Evolutionary conservation across 768 basidiomycete species (phyloP).

Genomic region (Rubroboletus pulcherrimus): DNA sequence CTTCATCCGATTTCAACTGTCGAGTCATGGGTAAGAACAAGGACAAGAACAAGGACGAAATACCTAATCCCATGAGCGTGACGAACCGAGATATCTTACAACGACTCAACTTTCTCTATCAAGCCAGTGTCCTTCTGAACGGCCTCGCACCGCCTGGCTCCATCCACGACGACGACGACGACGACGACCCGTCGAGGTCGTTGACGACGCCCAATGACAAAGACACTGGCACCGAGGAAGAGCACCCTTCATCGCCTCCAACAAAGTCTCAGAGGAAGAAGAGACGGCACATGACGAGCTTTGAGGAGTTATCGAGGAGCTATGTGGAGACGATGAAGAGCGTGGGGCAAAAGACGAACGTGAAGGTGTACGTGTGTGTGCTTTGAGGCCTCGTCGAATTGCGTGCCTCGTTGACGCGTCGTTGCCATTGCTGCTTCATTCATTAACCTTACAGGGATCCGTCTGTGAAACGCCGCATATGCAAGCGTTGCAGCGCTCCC

Average conservation of each 20-base stretch:
- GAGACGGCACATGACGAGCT: constrained; percentile 29
- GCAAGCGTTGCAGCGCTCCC: constrained; percentile 61
- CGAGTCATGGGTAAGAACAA: constrained; percentile 66
- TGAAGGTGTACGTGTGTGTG: constrained; percentile 60
- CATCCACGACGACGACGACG: background rate
- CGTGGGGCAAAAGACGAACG: constrained; percentile 72
- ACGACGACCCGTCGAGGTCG: background rate
- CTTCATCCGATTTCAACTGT: background rate
- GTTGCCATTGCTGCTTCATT: background rate
- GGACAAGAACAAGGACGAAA: constrained; percentile 52
- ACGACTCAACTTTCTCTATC: constrained; percentile 81
- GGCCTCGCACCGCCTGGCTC: constrained; percentile 27
- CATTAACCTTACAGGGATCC: constrained; percentile 60
- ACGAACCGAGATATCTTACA: constrained; percentile 75
- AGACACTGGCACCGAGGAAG: background rate
- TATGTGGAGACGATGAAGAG: constrained; percentile 65
- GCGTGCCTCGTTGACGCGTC: background rate
- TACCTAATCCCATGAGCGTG: constrained; percentile 54
- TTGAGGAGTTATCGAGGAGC: constrained; percentile 55
- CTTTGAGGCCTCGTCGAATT: background rate
- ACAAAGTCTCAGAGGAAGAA: constrained; percentile 7
- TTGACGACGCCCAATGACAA: background rate
- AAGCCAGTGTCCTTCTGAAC: constrained; percentile 65
- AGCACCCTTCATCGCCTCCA: background rate
- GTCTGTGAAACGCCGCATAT: constrained; percentile 75